Evolutionary conservation across 345 rosid species (phyloP), one percentile per base, ranked within the genome.

Genomic region (Garcia nutans): DNA sequence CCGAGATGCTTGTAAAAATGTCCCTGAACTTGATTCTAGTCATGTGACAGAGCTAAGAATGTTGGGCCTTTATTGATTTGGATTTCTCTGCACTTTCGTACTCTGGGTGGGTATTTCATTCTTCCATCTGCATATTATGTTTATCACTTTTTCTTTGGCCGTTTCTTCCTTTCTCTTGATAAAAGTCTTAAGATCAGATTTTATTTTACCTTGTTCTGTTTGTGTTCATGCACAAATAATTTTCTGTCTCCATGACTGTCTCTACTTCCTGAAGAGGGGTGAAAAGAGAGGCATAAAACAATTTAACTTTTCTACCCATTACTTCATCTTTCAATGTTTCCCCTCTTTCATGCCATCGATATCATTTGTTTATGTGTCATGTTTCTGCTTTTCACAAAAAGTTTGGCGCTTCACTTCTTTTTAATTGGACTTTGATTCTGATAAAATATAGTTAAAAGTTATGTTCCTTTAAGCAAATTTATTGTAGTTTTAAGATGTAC

Each of bases 41-140:
- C 99, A 93, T 83, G 79, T 96, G 74, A 84, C 95, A 44, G 98
- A 96, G 77, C 88, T 96, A 72, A 86, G 93, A 81, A 96, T 96
- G 97, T 77, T 96, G 89, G 99, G 93, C 71, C 93, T 91, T 33
- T 91, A 79, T 78, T 91, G 77, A 83, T 80, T 76, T 75, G 76
- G 78, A 65, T 65, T 65, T 73, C n/a, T 52, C 57, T 65, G 55
- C 66, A 26, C 49, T 57, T 31, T 45, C 70, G 19, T 71, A 74
- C 73, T 71, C 70, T 72, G 28, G 68, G 87, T 87, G 81, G 77
- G 84, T 52, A 42, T 33, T 70, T 75, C 68, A 31, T 23, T 60
- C 77, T 71, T 22, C 44, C 44, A 26, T 47, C 13, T 0, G 12
- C 44, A 70, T 37, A 37, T 66, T 28, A n/a, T 13, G 24, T 28